A percentile compares a stretch with the other conserved stretches of the same genome.
phyloP scores from a whole-genome alignment of 371 early-diverging fungal species.

The Apophysomyces trapeziformis region DNA sequence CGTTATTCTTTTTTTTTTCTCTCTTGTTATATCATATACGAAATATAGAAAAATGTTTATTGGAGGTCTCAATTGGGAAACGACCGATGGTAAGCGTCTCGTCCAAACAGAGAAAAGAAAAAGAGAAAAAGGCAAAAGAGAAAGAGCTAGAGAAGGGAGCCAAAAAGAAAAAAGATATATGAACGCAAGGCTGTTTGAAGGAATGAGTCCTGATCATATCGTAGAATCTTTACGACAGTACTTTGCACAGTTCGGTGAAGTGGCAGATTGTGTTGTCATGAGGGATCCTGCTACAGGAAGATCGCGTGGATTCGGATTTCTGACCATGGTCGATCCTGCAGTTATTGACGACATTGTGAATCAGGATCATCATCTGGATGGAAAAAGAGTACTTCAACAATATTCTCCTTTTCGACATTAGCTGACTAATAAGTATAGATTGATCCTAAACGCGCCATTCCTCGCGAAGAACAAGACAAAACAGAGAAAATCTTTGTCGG shows the following conservation, averaged over 20 bases:
- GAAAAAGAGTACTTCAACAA: conserved; percentile 69
- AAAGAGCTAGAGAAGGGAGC: conserved; percentile 7
- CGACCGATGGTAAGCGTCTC: conserved; percentile 77
- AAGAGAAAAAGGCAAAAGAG: conserved; percentile 16
- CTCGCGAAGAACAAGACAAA: conserved; percentile 77
- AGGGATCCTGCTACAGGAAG: conserved; percentile 78
- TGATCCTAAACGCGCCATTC: conserved; percentile 90
- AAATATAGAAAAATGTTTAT: conserved; percentile 87
- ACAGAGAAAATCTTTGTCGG: conserved; percentile 93
- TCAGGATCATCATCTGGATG: conserved; percentile 79
- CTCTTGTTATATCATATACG: conserved; percentile 12
- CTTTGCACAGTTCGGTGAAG: conserved; percentile 76
- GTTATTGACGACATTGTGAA: conserved; percentile 76
- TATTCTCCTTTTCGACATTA: not conserved
- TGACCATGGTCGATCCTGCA: conserved; percentile 75
- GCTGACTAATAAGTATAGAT: conserved; percentile 54
- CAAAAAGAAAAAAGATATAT: conserved; percentile 13
- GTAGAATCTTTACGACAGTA: conserved; percentile 74
- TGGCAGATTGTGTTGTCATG: conserved; percentile 83
- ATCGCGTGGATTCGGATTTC: conserved; percentile 92
- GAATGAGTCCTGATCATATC: conserved; percentile 7
- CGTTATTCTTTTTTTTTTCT: conserved; percentile 16
- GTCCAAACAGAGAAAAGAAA: conserved; percentile 4
- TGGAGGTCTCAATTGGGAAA: conserved; percentile 93
- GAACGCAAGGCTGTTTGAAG: conserved; percentile 11